Percentiles rank a stretch among this genome's conserved stretches.
Conservation (phyloP, 495 filamentous ascomycete species). For the Annulohypoxylon stygium region DNA sequence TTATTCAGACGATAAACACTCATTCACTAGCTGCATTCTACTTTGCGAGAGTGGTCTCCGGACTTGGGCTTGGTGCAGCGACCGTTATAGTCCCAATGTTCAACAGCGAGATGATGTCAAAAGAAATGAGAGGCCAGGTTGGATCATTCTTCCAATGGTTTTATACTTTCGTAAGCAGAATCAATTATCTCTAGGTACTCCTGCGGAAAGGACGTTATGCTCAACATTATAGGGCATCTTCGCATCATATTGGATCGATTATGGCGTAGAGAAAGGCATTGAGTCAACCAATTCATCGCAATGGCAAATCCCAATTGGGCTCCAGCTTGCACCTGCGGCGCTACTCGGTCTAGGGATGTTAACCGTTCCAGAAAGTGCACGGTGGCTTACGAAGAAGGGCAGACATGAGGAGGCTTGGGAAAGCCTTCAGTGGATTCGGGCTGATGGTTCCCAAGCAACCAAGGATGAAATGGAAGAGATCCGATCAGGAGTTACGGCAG, state of each 20-base stretch:
- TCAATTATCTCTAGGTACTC: too few relatives aligned
- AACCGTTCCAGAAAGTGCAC: slow-evolving; percentile 61
- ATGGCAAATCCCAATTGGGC: slow-evolving; percentile 67
- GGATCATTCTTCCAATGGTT: slow-evolving; percentile 58
- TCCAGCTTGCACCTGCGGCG: slow-evolving; percentile 62
- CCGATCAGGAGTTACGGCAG: slow-evolving; percentile 56
- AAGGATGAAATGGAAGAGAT: slow-evolving; percentile 59
- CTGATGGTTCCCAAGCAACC: slow-evolving; percentile 52
- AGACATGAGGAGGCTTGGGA: slow-evolving; percentile 61
- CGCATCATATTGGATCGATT: slow-evolving; percentile 67
- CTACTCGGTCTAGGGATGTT: slow-evolving; percentile 62
- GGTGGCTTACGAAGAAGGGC: slow-evolving; percentile 65
- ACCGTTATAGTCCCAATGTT: slow-evolving; percentile 69
- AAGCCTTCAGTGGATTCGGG: slow-evolving; percentile 64
- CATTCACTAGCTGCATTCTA: slow-evolving; percentile 56
- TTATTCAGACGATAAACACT: slow-evolving; percentile 56
- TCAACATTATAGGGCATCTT: slow-evolving; percentile 57
- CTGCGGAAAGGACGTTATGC: too few relatives aligned
- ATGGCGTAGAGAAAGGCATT: slow-evolving; percentile 56
- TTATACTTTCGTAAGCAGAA: slow-evolving; percentile 52
- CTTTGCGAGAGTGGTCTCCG: slow-evolving; percentile 62
- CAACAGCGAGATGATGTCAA: slow-evolving; percentile 66
- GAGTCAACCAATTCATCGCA: slow-evolving; percentile 53
- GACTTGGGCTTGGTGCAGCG: slow-evolving; percentile 67
- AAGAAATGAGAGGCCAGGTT: slow-evolving; percentile 66